Evolutionary conservation across 2,329 filamentous ascomycete species (phyloP).

Genomic region (Cercospora brassicicola): DNA sequence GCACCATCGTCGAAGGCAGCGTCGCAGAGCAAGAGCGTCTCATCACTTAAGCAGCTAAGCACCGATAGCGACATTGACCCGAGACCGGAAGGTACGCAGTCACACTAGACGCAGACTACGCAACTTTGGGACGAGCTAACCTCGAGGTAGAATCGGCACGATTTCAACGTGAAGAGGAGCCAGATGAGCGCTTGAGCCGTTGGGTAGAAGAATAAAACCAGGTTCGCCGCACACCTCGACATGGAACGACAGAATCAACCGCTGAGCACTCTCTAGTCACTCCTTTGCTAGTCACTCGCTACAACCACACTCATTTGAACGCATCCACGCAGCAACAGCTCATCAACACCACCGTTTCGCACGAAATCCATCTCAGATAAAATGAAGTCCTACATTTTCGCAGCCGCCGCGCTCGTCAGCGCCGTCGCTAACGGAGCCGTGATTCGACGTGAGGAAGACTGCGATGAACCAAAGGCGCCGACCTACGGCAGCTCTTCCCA

Average conservation of each 20-base stretch:
- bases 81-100: constrained; percentile 18
- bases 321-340: not conserved
- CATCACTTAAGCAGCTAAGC: not conserved
- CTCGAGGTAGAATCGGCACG: not conserved
- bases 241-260: not conserved
- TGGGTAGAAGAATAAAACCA: constrained; percentile 14
- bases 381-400: constrained; percentile 15
- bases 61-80: constrained; percentile 16
- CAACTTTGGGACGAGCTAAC: not conserved
- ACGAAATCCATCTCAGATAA: not conserved
- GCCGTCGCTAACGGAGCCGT: constrained; percentile 14
- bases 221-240: not conserved
- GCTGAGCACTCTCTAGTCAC: constrained; percentile 2
- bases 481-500: not conserved
- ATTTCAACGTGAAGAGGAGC: not conserved
- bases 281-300: constrained; percentile 16
- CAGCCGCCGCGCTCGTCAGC: constrained; percentile 14
- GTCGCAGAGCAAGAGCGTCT: not conserved
- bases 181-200: not conserved
- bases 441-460: constrained; percentile 11
- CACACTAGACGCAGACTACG: not conserved
- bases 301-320: constrained; percentile 10
- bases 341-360: not conserved
- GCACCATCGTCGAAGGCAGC: not conserved
- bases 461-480: not conserved